Conservation (phyloP, 2,329 filamentous ascomycete species). For the Cytospora mali region DNA sequence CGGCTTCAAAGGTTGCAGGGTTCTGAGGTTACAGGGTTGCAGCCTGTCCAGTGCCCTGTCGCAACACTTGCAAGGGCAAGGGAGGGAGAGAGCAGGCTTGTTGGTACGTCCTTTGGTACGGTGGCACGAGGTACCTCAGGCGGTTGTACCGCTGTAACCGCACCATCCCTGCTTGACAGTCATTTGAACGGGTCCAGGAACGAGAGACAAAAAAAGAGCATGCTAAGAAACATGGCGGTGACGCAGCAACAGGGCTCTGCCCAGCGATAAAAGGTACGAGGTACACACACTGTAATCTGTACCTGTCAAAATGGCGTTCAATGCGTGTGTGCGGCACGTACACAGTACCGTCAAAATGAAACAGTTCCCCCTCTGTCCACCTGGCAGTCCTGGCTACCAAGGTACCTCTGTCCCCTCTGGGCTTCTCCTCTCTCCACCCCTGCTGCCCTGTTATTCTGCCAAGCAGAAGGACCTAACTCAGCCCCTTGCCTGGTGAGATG, state of each 20-base stretch:
- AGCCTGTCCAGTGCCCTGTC: conserved; percentile 22
- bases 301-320: background rate
- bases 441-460: too few relatives aligned
- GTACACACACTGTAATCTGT: conserved; percentile 8
- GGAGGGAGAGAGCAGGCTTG: conserved; percentile 3
- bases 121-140: conserved; percentile 21
- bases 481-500: conserved; percentile 23
- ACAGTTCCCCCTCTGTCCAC: conserved; percentile 12
- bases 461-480: conserved; percentile 1
- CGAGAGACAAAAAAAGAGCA: conserved; percentile 23
- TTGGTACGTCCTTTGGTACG: conserved; percentile 18
- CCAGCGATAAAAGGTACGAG: conserved; percentile 10
- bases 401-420: too few relatives aligned
- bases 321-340: background rate
- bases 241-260: conserved; percentile 19
- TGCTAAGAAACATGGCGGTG: conserved; percentile 26
- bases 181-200: conserved; percentile 26
- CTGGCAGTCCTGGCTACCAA: too few relatives aligned
- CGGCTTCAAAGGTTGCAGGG: conserved; percentile 12
- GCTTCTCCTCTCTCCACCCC: too few relatives aligned
- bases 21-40: background rate
- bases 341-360: conserved; percentile 27
- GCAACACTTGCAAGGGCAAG: conserved; percentile 23
- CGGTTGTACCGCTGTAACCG: conserved; percentile 29
- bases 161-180: conserved; percentile 26